Evolutionary conservation across 345 rosid genomes (phyloP).

Genomic region (Syzygium aromaticum): DNA sequence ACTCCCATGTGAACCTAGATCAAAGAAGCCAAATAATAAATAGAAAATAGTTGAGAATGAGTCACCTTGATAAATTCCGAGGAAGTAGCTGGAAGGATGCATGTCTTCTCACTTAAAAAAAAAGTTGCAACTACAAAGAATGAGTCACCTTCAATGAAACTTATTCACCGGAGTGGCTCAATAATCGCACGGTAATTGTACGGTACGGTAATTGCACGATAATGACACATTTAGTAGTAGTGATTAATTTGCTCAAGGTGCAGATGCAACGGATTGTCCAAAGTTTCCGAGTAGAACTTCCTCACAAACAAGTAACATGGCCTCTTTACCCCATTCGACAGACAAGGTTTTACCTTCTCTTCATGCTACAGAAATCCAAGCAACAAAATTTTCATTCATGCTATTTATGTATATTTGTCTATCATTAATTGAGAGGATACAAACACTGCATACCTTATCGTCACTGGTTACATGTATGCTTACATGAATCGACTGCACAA

Average conservation of each 20-base stretch:
- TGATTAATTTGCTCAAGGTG: no score
- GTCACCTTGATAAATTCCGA: no score
- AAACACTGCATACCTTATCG: constrained; percentile 45
- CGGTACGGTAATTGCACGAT: no score
- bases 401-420: not conserved
- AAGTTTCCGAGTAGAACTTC: constrained; percentile 71
- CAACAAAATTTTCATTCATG: not conserved
- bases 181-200: no score
- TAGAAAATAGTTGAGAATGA: not conserved
- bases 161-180: no score
- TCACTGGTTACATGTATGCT: constrained; percentile 81
- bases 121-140: no score
- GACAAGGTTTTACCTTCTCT: constrained; percentile 53
- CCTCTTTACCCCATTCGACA: constrained; percentile 87
- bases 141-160: no score
- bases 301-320: constrained; percentile 96
- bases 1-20: constrained; percentile 88
- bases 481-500: constrained; percentile 58
- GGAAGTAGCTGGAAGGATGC: no score
- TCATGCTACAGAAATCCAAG: constrained; percentile 30
- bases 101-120: no score
- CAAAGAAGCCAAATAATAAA: constrained; percentile 54
- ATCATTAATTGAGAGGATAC: not conserved
- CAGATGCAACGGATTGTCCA: constrained; percentile 55
- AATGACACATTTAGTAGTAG: no score